Percentiles rank a stretch among this genome's conserved stretches.
Conservation (phyloP, 495 filamentous ascomycete genomes). For the Echria macrotheca region DNA sequence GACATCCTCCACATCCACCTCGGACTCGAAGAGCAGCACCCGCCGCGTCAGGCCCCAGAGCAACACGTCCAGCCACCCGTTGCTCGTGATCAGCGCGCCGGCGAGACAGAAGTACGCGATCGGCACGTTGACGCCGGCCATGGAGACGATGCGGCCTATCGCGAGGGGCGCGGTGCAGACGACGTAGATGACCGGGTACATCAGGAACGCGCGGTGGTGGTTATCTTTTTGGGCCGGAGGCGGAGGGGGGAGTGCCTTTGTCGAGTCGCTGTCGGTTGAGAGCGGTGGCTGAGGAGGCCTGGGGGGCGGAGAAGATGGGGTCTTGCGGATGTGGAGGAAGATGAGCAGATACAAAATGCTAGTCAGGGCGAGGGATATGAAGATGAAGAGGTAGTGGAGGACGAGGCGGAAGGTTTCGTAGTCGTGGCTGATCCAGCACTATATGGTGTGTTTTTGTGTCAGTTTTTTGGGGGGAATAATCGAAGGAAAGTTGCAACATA, state of each 20-base stretch:
- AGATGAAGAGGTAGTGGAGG: slow-evolving; percentile 78
- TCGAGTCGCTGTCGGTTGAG: neutral
- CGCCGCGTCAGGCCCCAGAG: slow-evolving; percentile 67
- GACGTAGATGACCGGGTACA: slow-evolving; percentile 71
- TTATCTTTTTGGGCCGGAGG: no score
- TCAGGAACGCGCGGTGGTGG: slow-evolving; percentile 62
- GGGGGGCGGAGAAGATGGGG: neutral
- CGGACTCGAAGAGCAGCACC: slow-evolving; percentile 41
- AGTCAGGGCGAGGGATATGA: slow-evolving; percentile 61
- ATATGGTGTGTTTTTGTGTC: neutral
- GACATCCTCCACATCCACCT: slow-evolving; percentile 33
- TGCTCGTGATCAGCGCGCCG: slow-evolving; percentile 66
- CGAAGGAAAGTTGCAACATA: slow-evolving; percentile 28
- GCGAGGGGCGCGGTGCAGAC: slow-evolving; percentile 68
- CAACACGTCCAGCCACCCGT: slow-evolving; percentile 68
- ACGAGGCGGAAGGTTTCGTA: slow-evolving; percentile 60
- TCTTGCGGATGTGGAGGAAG: slow-evolving; percentile 51
- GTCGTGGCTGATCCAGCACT: slow-evolving; percentile 67
- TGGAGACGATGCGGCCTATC: slow-evolving; percentile 59
- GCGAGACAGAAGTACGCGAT: slow-evolving; percentile 61
- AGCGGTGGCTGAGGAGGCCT: no score
- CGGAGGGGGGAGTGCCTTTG: neutral
- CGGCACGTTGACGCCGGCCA: slow-evolving; percentile 49
- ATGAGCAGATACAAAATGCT: slow-evolving; percentile 60
- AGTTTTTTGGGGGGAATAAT: slow-evolving; percentile 3